phyloP scores from a whole-genome alignment of 2,329 filamentous ascomycete species.

The Zopfia rhizophila region DNA sequence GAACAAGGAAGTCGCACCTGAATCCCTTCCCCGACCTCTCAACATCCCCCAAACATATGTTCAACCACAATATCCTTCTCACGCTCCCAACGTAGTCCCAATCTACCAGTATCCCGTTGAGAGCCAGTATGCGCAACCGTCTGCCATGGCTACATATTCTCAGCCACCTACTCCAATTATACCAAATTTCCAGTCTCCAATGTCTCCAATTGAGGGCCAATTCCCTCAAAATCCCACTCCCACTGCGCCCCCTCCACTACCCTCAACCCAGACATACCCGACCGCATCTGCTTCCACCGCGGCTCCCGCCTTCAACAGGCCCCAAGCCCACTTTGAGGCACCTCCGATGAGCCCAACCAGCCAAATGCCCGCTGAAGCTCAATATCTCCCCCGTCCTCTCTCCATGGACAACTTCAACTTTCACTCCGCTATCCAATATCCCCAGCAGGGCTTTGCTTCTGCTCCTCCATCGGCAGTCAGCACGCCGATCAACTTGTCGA shows the following conservation, averaged over 20 bases:
- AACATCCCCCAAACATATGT: slow-evolving; percentile 25
- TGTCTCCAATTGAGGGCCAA: slow-evolving; percentile 27
- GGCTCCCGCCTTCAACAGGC: background rate
- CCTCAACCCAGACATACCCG: slow-evolving; percentile 12
- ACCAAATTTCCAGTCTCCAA: slow-evolving; percentile 25
- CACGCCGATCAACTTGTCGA: slow-evolving; percentile 26
- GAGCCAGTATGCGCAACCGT: slow-evolving; percentile 29
- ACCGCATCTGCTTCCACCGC: slow-evolving; percentile 13
- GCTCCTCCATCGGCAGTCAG: slow-evolving; percentile 36
- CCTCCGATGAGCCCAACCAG: slow-evolving; percentile 36
- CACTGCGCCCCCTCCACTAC: slow-evolving; percentile 15
- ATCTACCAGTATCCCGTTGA: slow-evolving; percentile 20
- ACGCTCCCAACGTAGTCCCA: slow-evolving; percentile 13
- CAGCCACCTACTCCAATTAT: slow-evolving; percentile 40
- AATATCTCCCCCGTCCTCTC: slow-evolving; percentile 35
- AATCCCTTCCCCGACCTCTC: slow-evolving; percentile 31
- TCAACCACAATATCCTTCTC: slow-evolving; percentile 7
- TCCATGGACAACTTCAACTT: slow-evolving; percentile 42
- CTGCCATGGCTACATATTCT: slow-evolving; percentile 32
- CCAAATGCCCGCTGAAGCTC: slow-evolving; percentile 25
- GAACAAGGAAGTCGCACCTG: slow-evolving; percentile 57
- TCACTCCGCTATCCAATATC: slow-evolving; percentile 24
- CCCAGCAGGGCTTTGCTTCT: slow-evolving; percentile 37
- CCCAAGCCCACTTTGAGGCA: slow-evolving; percentile 31
- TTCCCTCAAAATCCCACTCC: slow-evolving; percentile 9